phyloP scores from a whole-genome alignment of 2,329 filamentous ascomycete genomes.

The Fusarium sp. region DNA sequence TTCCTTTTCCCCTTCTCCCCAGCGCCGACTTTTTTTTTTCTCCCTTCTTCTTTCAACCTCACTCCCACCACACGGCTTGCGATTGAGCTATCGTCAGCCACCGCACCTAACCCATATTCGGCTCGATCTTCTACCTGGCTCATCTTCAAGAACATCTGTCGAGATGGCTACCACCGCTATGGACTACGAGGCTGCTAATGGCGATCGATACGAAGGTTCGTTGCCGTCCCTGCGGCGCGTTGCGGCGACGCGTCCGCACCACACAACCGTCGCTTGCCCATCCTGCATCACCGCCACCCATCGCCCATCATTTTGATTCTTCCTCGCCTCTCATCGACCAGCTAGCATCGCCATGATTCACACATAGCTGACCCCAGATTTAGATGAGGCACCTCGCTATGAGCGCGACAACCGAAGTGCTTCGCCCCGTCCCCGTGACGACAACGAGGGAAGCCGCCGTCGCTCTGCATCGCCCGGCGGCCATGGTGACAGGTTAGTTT shows the following conservation, averaged over 20 bases:
- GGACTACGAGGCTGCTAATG: slow-evolving; percentile 78
- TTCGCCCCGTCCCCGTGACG: slow-evolving; percentile 73
- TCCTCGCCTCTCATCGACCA: neutral
- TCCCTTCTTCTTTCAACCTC: slow-evolving; percentile 42
- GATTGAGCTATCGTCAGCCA: slow-evolving; percentile 45
- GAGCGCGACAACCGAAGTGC: slow-evolving; percentile 76
- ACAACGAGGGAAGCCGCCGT: slow-evolving; percentile 69
- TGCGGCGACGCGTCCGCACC: slow-evolving; percentile 33
- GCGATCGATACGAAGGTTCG: slow-evolving; percentile 75
- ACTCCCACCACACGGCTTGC: slow-evolving; percentile 39
- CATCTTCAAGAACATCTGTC: slow-evolving; percentile 25
- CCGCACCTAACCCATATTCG: slow-evolving; percentile 29
- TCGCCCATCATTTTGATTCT: neutral
- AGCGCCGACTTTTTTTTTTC: slow-evolving; percentile 43
- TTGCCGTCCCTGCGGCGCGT: slow-evolving; percentile 25
- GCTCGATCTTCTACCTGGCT: slow-evolving; percentile 27
- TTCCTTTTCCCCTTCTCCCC: slow-evolving; percentile 42
- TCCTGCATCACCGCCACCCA: slow-evolving; percentile 6
- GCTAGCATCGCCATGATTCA: neutral
- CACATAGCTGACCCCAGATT: slow-evolving; percentile 20
- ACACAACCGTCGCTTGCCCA: slow-evolving; percentile 3
- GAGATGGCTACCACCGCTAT: slow-evolving; percentile 74
- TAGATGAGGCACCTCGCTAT: slow-evolving; percentile 75
- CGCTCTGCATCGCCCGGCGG: slow-evolving; percentile 72
- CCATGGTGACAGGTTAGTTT: slow-evolving; percentile 53